A percentile compares a stretch with the other conserved stretches of the same genome.
phyloP scores from a whole-genome alignment of 495 filamentous ascomycete genomes.

The Sabuloglossum arenarium region DNA sequence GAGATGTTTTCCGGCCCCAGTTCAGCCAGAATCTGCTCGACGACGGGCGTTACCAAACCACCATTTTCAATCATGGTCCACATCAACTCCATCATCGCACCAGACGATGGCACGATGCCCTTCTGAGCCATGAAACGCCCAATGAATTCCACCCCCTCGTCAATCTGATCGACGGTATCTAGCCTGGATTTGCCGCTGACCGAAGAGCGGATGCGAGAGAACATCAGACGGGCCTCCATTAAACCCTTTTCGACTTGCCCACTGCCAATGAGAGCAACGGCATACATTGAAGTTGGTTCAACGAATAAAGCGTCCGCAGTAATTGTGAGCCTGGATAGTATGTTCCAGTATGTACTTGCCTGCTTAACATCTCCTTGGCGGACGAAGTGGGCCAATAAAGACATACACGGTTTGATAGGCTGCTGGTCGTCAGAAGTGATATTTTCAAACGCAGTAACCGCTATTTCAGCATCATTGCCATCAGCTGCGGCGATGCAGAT shows the following conservation, averaged over 20 bases:
- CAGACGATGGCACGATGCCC: constrained; percentile 25
- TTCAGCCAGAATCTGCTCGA: constrained; percentile 38
- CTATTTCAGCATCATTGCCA: constrained; percentile 45
- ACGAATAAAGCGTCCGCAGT: constrained; percentile 45
- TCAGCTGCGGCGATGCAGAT: constrained; percentile 60
- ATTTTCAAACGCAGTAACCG: constrained; percentile 40
- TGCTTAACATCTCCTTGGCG: constrained; percentile 56
- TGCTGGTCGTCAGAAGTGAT: constrained; percentile 17
- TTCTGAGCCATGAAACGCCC: constrained; percentile 30
- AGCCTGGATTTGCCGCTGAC: constrained; percentile 16
- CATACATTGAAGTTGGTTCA: constrained; percentile 72
- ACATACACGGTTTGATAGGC: constrained; percentile 45
- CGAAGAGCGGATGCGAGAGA: constrained; percentile 46
- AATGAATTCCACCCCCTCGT: constrained; percentile 70
- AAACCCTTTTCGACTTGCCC: constrained; percentile 61
- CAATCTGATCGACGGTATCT: constrained; percentile 57
- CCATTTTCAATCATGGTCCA: constrained; percentile 60
- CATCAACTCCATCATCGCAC: constrained; percentile 36
- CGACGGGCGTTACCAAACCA: constrained; percentile 35
- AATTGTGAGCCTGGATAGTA: constrained; percentile 30
- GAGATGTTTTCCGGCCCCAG: constrained; percentile 36
- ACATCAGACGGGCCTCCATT: constrained; percentile 58
- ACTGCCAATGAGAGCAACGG: constrained; percentile 58
- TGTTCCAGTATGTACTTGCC: constrained; percentile 56
- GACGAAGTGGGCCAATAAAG: constrained; percentile 67